Evolutionary conservation across 2,329 filamentous ascomycete genomes (phyloP).

Genomic region (Berkeleyomyces rouxiae): DNA sequence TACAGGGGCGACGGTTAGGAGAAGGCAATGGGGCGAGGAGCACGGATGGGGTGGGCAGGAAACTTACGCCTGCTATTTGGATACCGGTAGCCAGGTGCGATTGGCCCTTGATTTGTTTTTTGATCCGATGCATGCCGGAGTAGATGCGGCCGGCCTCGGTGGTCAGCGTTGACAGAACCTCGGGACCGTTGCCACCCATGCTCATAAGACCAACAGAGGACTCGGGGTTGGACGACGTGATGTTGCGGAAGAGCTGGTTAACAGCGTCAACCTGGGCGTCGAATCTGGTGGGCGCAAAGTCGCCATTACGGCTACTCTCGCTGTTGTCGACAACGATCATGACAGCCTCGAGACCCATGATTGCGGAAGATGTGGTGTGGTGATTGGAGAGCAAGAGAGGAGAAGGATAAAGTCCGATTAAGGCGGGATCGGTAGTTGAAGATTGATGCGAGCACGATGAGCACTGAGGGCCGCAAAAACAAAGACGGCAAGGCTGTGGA

Average conservation of each 20-base stretch:
- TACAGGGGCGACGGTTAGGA: slow-evolving; percentile 25
- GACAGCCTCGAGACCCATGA: slow-evolving; percentile 95
- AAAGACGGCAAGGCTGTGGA: background rate
- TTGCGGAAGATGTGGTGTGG: slow-evolving; percentile 28
- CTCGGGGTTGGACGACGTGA: slow-evolving; percentile 89
- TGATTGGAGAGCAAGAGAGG: slow-evolving; percentile 2
- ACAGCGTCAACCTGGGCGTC: slow-evolving; percentile 92
- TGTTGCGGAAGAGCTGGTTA: slow-evolving; percentile 86
- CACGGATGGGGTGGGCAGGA: background rate
- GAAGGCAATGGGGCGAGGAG: slow-evolving; percentile 10
- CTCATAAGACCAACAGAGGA: slow-evolving; percentile 96
- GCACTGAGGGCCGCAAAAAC: background rate
- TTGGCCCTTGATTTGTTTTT: slow-evolving; percentile 76
- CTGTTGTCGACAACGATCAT: slow-evolving; percentile 99
- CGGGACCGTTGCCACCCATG: slow-evolving; percentile 94
- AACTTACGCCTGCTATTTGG: slow-evolving; percentile 77
- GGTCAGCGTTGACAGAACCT: slow-evolving; percentile 90
- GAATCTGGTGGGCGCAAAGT: slow-evolving; percentile 80
- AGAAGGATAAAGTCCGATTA: background rate
- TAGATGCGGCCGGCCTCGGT: slow-evolving; percentile 93
- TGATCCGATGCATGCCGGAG: slow-evolving; percentile 76
- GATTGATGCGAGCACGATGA: background rate
- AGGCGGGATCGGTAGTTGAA: background rate
- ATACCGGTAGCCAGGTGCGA: slow-evolving; percentile 85
- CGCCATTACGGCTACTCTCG: slow-evolving; percentile 94